These are phyloP conservation scores for Russula olivacea DNA, from an alignment of 768 basidiomycete species.

Conservation along the genomic window DNA sequence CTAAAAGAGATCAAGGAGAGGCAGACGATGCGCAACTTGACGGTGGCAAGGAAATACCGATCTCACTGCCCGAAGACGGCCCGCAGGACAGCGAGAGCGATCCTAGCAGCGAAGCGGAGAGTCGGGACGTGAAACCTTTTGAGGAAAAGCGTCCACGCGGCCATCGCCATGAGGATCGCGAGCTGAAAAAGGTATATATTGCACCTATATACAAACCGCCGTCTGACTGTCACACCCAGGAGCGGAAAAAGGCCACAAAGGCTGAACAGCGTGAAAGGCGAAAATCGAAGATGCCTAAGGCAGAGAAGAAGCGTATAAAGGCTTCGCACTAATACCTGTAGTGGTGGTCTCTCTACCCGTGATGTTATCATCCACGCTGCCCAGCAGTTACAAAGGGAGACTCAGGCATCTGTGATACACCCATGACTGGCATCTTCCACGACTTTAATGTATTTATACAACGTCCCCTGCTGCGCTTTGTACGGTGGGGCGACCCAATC, in stretches of 20 bases:
- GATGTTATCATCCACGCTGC: too few species aligned
- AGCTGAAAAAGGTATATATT: slow-evolving; percentile 70
- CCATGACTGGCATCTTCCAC: slow-evolving; percentile 91
- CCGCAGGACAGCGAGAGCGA: slow-evolving; percentile 32
- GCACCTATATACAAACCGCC: neutral
- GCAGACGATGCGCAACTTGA: slow-evolving; percentile 24
- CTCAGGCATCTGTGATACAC: slow-evolving; percentile 81
- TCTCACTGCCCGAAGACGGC: slow-evolving; percentile 16
- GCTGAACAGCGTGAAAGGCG: slow-evolving; percentile 82
- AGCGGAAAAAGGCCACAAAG: slow-evolving; percentile 86
- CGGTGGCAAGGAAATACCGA: slow-evolving; percentile 27
- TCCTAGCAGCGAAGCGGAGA: slow-evolving; percentile 36
- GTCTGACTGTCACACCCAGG: slow-evolving; percentile 42
- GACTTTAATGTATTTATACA: slow-evolving; percentile 83
- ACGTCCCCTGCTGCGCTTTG: slow-evolving; percentile 73
- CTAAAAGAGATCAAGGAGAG: slow-evolving; percentile 12
- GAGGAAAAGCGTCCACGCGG: slow-evolving; percentile 65
- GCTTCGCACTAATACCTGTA: slow-evolving; percentile 27
- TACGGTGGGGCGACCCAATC: slow-evolving; percentile 82
- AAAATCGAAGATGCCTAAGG: slow-evolving; percentile 92
- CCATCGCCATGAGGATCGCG: slow-evolving; percentile 88
- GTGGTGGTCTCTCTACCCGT: neutral
- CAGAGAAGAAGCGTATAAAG: slow-evolving; percentile 84
- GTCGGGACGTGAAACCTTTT: slow-evolving; percentile 32
- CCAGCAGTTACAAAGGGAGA: neutral